Conservation (phyloP, 441 rosid genomes). For the Bruguiera hainesii region DNA sequence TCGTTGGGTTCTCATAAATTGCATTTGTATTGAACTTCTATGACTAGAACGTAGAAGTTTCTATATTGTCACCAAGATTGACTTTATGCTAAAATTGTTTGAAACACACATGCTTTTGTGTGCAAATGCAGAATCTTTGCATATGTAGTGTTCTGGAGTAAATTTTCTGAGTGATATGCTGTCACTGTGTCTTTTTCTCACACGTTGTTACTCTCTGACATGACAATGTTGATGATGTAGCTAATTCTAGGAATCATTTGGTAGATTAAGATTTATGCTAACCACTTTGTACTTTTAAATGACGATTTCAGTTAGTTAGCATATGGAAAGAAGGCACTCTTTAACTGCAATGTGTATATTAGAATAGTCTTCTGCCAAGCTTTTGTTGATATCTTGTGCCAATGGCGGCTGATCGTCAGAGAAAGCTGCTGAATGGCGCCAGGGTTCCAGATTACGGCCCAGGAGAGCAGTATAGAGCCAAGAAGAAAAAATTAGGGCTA, state of each 20-base stretch:
- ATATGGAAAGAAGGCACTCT: conserved; percentile 26
- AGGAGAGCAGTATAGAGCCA: conserved; percentile 53
- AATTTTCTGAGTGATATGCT: neutral
- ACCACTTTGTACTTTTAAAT: conserved; percentile 7
- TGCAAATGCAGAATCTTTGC: neutral
- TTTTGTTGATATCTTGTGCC: conserved; percentile 31
- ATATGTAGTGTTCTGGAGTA: neutral
- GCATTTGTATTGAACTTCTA: neutral
- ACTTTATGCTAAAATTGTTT: neutral
- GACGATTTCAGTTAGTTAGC: conserved; percentile 27
- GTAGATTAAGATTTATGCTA: conserved; percentile 9
- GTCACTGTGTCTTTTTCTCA: neutral
- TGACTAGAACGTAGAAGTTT: neutral
- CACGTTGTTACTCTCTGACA: neutral
- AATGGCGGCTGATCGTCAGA: conserved; percentile 90
- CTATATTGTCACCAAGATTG: neutral
- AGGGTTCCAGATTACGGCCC: conserved; percentile 51
- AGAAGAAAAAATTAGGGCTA: conserved; percentile 57
- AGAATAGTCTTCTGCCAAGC: conserved; percentile 19
- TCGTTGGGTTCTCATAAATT: neutral
- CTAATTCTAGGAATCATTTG: neutral
- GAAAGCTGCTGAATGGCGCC: conserved; percentile 68
- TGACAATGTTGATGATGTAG: no score
- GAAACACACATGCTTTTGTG: neutral
- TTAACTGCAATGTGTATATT: conserved; percentile 16